A percentile compares a stretch with the other conserved stretches of the same genome.
phyloP scores from a whole-genome alignment of 2,329 filamentous ascomycete species.

The Epichloe hybrida region DNA sequence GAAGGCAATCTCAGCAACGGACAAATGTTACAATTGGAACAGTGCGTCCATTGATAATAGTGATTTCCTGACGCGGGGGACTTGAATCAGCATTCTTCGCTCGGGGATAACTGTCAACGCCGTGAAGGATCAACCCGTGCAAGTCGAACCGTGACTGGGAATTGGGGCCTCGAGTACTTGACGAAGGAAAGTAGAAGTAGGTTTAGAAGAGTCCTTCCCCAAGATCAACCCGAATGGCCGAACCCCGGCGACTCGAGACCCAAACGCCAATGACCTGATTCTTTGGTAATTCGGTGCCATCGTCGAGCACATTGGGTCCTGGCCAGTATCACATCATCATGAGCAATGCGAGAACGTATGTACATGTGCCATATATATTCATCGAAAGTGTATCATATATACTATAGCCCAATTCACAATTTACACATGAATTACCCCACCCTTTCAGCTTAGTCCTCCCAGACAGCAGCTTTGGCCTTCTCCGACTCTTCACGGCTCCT shows the following conservation, averaged over 20 bases:
- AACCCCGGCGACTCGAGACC: slow-evolving; percentile 19
- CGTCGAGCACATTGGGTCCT: slow-evolving; percentile 15
- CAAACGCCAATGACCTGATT: slow-evolving; percentile 16
- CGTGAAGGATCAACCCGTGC: too few species aligned
- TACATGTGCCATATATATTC: too few species aligned
- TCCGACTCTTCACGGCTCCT: slow-evolving; percentile 51
- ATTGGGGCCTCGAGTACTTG: not conserved
- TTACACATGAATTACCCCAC: too few species aligned
- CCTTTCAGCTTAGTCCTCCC: slow-evolving; percentile 54
- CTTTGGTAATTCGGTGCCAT: slow-evolving; percentile 17
- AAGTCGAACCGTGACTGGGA: not conserved
- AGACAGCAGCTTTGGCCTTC: slow-evolving; percentile 69
- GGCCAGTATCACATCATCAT: slow-evolving; percentile 6
- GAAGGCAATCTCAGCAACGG: too few species aligned
- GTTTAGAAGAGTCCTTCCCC: too few species aligned
- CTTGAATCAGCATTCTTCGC: not conserved
- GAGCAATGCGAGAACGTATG: too few species aligned
- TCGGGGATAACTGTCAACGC: too few species aligned
- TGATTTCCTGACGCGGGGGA: not conserved
- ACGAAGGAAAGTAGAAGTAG: too few species aligned
- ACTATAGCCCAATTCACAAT: not conserved
- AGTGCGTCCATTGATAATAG: not conserved
- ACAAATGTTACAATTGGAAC: not conserved
- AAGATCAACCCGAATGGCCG: too few species aligned
- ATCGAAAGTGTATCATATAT: slow-evolving; percentile 10